phyloP scores from a whole-genome alignment of 1,139 yeast genomes.

The Nakaseomyces sp. region DNA sequence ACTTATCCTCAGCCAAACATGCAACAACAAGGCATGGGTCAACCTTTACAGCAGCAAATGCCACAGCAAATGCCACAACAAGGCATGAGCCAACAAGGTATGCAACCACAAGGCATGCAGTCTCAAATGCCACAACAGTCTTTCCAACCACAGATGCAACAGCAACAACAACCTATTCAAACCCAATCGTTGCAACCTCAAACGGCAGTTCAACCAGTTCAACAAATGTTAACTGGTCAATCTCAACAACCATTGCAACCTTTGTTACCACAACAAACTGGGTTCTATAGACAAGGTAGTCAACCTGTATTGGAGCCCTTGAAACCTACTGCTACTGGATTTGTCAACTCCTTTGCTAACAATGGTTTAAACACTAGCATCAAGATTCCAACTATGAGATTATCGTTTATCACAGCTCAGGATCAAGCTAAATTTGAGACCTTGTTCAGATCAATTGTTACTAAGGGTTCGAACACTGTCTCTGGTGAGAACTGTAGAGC shows the following conservation, averaged over 20 bases:
- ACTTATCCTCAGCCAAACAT: conserved; percentile 1
- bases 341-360: conserved; percentile 33
- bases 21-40: conserved; percentile 11
- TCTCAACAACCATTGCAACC: conserved; percentile 14
- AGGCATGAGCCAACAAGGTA: conserved; percentile 10
- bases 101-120: conserved; percentile 15
- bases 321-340: conserved; percentile 33
- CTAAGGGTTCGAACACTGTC: conserved; percentile 68
- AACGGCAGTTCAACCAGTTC: conserved; percentile 9
- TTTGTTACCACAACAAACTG: conserved; percentile 32
- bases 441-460: conserved; percentile 67
- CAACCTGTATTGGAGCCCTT: conserved; percentile 30
- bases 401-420: conserved; percentile 73
- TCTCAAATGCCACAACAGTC: conserved; percentile 7
- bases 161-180: conserved; percentile 9
- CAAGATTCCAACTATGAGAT: conserved; percentile 58
- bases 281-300: conserved; percentile 30
- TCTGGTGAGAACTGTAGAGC: conserved; percentile 72
- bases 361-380: conserved; percentile 34
- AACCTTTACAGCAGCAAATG: conserved; percentile 11
- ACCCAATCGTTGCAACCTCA: conserved; percentile 15
- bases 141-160: conserved; percentile 11
- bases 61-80: conserved; percentile 8
- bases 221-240: conserved; percentile 29
- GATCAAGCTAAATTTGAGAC: conserved; percentile 84